phyloP scores from a whole-genome alignment of 2,329 filamentous ascomycete genomes.

The Claviceps lovelessii region DNA sequence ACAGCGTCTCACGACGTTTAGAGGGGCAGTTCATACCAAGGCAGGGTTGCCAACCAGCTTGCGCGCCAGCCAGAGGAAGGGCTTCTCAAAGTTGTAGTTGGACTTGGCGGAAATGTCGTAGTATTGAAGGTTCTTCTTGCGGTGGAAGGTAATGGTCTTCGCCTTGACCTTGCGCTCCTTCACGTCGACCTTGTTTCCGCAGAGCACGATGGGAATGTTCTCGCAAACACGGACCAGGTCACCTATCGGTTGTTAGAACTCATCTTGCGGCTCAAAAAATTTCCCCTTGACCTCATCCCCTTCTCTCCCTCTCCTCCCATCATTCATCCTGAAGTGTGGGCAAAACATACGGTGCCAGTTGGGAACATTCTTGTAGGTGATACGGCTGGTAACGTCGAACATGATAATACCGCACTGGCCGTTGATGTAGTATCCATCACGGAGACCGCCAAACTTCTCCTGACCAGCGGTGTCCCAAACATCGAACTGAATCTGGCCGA shows the following conservation, averaged over 20 bases:
- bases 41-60: conserved; percentile 90
- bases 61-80: conserved; percentile 96
- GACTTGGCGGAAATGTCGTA: conserved; percentile 99
- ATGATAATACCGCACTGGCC: conserved; percentile 99
- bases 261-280: background rate
- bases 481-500: conserved; percentile 93
- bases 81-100: conserved; percentile 99
- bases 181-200: conserved; percentile 98
- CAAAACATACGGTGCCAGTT: conserved; percentile 93
- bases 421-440: conserved; percentile 99
- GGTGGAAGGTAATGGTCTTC: conserved; percentile 99
- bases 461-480: conserved; percentile 98
- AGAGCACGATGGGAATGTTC: conserved; percentile 96
- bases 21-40: conserved; percentile 9
- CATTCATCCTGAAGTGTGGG: background rate
- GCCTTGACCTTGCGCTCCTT: conserved; percentile 99
- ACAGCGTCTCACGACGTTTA: background rate
- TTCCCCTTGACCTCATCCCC: background rate
- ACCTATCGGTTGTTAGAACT: conserved; percentile 37
- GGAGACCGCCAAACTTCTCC: conserved; percentile 98
- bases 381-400: conserved; percentile 98
- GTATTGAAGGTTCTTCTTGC: conserved; percentile 99
- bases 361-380: conserved; percentile 99
- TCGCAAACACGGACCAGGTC: conserved; percentile 98
- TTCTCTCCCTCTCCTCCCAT: background rate